phyloP scores from a whole-genome alignment of 306 rosid species.

The Prunus mongolica region DNA sequence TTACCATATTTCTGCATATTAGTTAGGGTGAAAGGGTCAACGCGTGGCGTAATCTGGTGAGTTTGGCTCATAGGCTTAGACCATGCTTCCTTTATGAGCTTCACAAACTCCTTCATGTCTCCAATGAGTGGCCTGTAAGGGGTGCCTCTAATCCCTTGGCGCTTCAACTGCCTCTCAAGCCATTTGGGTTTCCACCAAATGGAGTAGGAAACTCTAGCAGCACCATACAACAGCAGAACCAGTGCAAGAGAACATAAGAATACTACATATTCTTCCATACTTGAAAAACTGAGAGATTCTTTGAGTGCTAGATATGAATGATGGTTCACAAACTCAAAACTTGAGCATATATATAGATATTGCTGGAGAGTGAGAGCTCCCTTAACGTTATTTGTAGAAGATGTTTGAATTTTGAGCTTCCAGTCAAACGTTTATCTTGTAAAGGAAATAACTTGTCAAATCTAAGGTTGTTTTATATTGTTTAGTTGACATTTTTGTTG shows the following conservation, averaged over 20 bases:
- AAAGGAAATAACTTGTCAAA: background rate
- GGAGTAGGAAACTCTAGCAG: slow-evolving; percentile 26
- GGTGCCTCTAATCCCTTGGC: slow-evolving; percentile 47
- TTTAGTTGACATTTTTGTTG: background rate
- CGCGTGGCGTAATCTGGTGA: slow-evolving; percentile 40
- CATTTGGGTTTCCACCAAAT: slow-evolving; percentile 48
- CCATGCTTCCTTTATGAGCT: slow-evolving; percentile 44
- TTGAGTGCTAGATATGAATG: background rate
- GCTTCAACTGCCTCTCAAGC: slow-evolving; percentile 36
- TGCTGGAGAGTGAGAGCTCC: background rate
- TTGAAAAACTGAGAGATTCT: background rate
- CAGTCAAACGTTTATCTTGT: slow-evolving; percentile 19
- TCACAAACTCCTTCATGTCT: slow-evolving; percentile 43
- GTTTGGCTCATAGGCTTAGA: slow-evolving; percentile 37
- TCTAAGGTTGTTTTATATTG: background rate
- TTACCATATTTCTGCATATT: slow-evolving; percentile 39
- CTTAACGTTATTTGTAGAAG: background rate
- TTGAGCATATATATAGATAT: background rate
- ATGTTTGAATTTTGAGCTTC: background rate
- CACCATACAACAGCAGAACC: slow-evolving; percentile 30
- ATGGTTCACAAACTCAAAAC: background rate
- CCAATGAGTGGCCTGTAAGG: slow-evolving; percentile 41
- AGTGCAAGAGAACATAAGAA: slow-evolving; percentile 9
- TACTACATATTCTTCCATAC: slow-evolving; percentile 25
- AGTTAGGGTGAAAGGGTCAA: slow-evolving; percentile 39